Percentiles rank a stretch among this genome's conserved stretches.
phyloP scores from a whole-genome alignment of 805 yeast genomes.

The Saturnispora saitoi region DNA sequence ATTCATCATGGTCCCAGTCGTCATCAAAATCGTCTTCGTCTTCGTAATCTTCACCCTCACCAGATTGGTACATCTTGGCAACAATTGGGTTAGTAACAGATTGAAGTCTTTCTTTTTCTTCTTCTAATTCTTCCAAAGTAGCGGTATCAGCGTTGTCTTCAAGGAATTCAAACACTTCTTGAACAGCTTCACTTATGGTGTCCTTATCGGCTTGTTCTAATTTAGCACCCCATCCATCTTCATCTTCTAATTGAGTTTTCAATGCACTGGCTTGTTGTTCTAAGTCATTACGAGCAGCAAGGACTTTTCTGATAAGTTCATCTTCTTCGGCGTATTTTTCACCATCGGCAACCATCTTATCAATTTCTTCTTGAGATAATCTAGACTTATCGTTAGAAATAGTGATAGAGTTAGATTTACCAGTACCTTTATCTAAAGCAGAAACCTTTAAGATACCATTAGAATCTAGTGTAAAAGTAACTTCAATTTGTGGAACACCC shows the following conservation, averaged over 20 bases:
- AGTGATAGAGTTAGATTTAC: constrained; percentile 83
- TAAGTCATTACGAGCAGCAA: constrained; percentile 79
- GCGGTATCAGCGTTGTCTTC: constrained; percentile 80
- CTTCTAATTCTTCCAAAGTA: constrained; percentile 86
- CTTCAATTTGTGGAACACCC: constrained; percentile 87
- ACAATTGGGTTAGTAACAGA: constrained; percentile 88
- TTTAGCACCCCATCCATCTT: constrained; percentile 62
- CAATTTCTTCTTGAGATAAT: constrained; percentile 87
- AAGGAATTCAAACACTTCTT: constrained; percentile 58
- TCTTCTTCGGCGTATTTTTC: constrained; percentile 92
- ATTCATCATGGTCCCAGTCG: constrained; percentile 64
- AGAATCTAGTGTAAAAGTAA: constrained; percentile 80
- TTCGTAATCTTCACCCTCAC: constrained; percentile 36
- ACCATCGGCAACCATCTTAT: constrained; percentile 96
- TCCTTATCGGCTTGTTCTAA: constrained; percentile 88
- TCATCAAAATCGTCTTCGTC: constrained; percentile 48
- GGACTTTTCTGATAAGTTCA: constrained; percentile 69
- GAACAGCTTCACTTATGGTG: constrained; percentile 75
- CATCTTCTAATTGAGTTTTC: constrained; percentile 51
- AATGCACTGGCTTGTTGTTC: constrained; percentile 84
- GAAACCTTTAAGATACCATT: constrained; percentile 80
- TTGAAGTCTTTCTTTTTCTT: constrained; percentile 76
- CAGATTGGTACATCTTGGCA: constrained; percentile 55
- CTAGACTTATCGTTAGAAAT: constrained; percentile 93
- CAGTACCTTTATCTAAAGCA: constrained; percentile 91